Conservation (phyloP, 306 rosid genomes). For the Biancaea sappan region DNA sequence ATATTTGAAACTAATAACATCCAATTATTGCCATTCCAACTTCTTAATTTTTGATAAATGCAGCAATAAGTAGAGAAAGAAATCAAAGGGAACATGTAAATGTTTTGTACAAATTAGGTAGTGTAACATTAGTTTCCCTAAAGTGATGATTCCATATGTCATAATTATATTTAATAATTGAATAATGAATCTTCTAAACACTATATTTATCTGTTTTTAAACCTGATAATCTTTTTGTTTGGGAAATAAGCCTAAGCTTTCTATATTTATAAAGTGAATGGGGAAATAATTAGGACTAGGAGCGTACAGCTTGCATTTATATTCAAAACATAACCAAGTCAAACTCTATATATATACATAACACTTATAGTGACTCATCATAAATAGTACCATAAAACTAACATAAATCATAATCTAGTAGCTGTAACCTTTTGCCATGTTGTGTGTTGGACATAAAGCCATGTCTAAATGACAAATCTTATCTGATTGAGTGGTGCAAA, state of each 20-base stretch:
- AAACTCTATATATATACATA: background rate
- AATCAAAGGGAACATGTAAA: no score
- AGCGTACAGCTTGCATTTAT: no score
- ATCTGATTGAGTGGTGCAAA: background rate
- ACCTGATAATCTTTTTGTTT: background rate
- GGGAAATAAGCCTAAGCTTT: background rate
- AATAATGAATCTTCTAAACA: no score
- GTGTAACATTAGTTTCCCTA: no score
- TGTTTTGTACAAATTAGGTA: no score
- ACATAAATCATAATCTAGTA: background rate
- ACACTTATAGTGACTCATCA: no score
- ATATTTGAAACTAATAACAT: background rate
- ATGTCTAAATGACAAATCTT: background rate
- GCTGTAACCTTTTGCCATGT: background rate
- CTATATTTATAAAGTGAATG: background rate
- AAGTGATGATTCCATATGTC: no score
- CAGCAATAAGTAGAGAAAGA: no score
- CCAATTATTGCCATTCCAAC: background rate
- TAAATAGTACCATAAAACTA: no score
- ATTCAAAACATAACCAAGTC: background rate
- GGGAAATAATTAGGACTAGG: no score
- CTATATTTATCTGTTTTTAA: background rate
- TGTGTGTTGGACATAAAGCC: background rate
- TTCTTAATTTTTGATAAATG: no score
- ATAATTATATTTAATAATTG: no score